These are phyloP conservation scores for Scheffersomyces stipitis DNA, from an alignment of 805 yeast genomes.

Conservation along the genomic window DNA sequence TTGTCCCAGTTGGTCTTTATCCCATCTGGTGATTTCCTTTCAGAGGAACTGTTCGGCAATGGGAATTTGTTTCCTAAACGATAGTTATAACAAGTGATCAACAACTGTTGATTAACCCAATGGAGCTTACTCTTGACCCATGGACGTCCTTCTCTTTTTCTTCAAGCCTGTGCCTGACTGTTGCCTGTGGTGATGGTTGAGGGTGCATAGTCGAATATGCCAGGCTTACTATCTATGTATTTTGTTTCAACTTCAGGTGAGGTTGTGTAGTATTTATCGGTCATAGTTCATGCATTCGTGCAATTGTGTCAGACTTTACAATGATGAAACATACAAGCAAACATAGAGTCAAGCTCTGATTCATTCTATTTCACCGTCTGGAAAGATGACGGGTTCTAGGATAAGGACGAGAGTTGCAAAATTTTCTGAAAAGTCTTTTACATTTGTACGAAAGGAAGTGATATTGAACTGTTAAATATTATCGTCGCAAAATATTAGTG, in stretches of 20 bases:
- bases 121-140: constrained; percentile 83
- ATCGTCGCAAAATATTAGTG: no score
- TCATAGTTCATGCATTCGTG: no score
- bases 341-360: constrained; percentile 90
- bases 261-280: constrained; percentile 23
- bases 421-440: constrained; percentile 28
- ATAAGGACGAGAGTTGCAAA: constrained; percentile 72
- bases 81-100: constrained; percentile 72
- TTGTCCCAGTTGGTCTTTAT: constrained; percentile 16
- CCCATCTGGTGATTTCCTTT: constrained; percentile 16
- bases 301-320: no score
- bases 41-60: constrained; percentile 51
- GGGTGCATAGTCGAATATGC: constrained; percentile 67
- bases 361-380: constrained; percentile 50
- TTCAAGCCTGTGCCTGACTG: constrained; percentile 10
- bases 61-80: constrained; percentile 61
- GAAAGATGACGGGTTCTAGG: constrained; percentile 43
- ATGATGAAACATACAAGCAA: constrained; percentile 77
- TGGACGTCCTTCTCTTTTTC: constrained; percentile 48
- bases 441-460: no score
- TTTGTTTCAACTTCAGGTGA: constrained; percentile 18
- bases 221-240: constrained; percentile 41
- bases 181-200: constrained; percentile 1
- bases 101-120: constrained; percentile 58
- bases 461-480: no score